Evolutionary conservation across 2,329 filamentous ascomycete species (phyloP), one percentile per base, ranked within the genome.

Genomic region (Aspergillus ochraceus): DNA sequence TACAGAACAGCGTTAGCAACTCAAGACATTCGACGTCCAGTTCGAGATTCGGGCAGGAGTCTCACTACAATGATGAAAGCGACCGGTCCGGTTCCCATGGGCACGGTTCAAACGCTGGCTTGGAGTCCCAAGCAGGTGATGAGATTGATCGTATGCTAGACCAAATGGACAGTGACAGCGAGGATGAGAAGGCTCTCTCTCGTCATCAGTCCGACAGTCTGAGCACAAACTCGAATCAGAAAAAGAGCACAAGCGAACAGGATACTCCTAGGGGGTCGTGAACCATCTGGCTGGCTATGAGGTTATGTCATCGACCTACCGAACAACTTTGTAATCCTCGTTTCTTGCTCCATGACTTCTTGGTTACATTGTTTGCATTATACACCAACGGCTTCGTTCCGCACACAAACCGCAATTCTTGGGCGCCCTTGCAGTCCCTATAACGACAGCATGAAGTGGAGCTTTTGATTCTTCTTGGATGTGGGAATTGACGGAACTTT

Each of bases 91-190:
- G 17, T 50, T 55, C 24, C 30, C 46, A 22, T 47, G 61, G 47
- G 47, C 47, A 26, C 52, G 62, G 50, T 49, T 59, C 39, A 59
- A 52, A 57, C 3, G 60, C 63, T 5, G 70, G 64, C 2, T 59
- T 74, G 9, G 74, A 76, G 57, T 66, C 72, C 9, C 66, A 71
- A 39, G 74, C 75, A 19, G 75, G 74, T 1, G 75, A 77, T 57
- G 75, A 76, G 57, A 77, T 77, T 20, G 75, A 77, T 55, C 73
- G 74, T n/a, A 69, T 77, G 29, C 60, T 77, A 20, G 75, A 77
- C 57, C 75, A 77, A 59, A 77, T 77, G 75, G 71, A 73, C 58
- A 76, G 72, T 55, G 71, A 75, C 36, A 76, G 73, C 46, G 74
- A 77, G 17, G 71, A 74, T 54, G 74, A 75, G 3, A 59, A 36